Evolutionary conservation across 2,329 filamentous ascomycete genomes (phyloP), one percentile per base, ranked within the genome.

Genomic region (Trichoderma sp.): DNA sequence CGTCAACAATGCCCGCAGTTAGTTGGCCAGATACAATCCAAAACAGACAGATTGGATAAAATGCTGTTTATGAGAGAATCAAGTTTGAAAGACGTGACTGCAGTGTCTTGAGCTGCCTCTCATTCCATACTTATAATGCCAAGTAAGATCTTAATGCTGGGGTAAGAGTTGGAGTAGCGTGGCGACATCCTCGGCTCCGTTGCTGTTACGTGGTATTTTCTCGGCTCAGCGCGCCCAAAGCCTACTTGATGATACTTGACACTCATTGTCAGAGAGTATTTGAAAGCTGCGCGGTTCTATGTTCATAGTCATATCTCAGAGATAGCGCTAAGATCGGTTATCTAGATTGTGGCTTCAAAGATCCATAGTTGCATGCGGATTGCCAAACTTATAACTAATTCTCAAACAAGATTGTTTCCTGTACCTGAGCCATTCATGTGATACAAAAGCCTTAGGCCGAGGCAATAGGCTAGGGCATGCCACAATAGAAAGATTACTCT

Each of bases 131-230:
- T 64, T 64, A 64, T 64, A 64, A 21, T 11, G 16, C 47, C 13
- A 24, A 43, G 14, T 24, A 24, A 43, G 14, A 19, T 21, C 6
- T 24, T 19, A 27, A 21, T 43, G 52, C 49, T 64, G 24, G 52
- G 61, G 35, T 14, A 43, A 52, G 2, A 8, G n/a, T 64, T 19
- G 29, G 24, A 56, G 35, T 35, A 56, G 24, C 19, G 24, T 1
- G 27, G 61, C n/a, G 35, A 7, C 33, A 31, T 64, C 52, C 49
- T 64, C 61, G 61, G 61, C 52, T 64, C 33, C 43, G 47, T 19
- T 52, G 61, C 2, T 19, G 33, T 24, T 56, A 27, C 52, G 33
- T 29, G 24, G 21, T n/a, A 33, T 13, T 37, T 62, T 33, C 33
- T 64, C 49, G 49, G 61, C 27, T n/a, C 33, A 43, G 27, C 24